Conservation (phyloP, 192 early-diverging fungal species). For the Backusella mclennaniae region DNA sequence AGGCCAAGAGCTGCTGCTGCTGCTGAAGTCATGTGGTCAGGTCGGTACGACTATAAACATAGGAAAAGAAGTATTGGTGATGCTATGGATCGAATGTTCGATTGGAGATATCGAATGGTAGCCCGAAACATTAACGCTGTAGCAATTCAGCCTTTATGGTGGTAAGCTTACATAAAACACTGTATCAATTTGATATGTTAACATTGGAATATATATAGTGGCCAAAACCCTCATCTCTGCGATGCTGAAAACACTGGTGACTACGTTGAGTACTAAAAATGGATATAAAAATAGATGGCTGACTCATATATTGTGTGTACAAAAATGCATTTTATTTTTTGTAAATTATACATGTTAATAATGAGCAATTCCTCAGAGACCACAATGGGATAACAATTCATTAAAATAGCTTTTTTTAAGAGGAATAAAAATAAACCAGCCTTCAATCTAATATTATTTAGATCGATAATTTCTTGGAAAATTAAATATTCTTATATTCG, state of each 20-base stretch:
- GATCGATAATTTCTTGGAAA: no score
- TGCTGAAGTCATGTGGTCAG: constrained; percentile 58
- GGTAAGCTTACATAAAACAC: constrained; percentile 14
- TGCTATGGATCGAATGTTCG: constrained; percentile 63
- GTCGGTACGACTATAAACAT: constrained; percentile 39
- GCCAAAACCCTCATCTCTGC: constrained; percentile 22
- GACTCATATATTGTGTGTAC: neutral
- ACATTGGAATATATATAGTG: neutral
- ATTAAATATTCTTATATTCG: no score
- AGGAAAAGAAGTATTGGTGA: constrained; percentile 55
- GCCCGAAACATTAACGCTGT: constrained; percentile 63
- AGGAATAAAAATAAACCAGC: no score
- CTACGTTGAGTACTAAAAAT: neutral
- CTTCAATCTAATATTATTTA: no score
- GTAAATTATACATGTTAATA: constrained; percentile 1
- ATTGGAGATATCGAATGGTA: constrained; percentile 72
- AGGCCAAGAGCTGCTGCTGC: constrained; percentile 65
- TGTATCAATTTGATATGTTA: neutral
- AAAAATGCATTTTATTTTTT: neutral
- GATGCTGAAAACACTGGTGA: constrained; percentile 9
- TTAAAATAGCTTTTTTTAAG: neutral
- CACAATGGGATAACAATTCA: neutral
- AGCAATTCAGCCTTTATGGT: constrained; percentile 61
- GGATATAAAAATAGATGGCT: neutral
- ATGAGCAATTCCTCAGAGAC: neutral